Base-by-base conservation (phyloP, 805 yeast genomes). In the Hanseniaspora guilliermondii region DNA sequence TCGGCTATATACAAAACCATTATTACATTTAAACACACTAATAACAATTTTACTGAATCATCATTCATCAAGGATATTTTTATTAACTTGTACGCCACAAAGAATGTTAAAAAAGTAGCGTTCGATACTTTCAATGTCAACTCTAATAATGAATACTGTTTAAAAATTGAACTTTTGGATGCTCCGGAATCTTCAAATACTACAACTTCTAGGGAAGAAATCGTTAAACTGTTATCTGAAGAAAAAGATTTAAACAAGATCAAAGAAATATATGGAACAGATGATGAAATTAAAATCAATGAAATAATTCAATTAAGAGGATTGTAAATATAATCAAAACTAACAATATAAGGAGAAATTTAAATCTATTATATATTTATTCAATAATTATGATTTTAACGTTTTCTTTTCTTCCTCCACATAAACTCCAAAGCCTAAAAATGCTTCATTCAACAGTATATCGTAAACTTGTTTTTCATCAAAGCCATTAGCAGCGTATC, bases 401-500 rank as follows among this genome's bases (percentile, higher is more conserved):
- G 52, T 45, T 37, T 47, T 56, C 61, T 76, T 74, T 59, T 84
- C 89, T 41, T 70, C 74, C 39, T 79, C 83, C 27, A 93, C 76
- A 56, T 83, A 76, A 65, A 96, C 88, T 16, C 87, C 89, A 57
- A 93, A 71, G 0, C 97, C 97, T 70, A 82, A 78, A 61, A 89
- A 91, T 6, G 97, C 97, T 60, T 85, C 93, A 56, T 85, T 84
- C 52, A 93, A 70, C 4, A 91, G 82, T 59, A 91, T 77, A 59
- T 80, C 79, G 63, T 83, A 86, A 19, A 85, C 88, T 33, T 70
- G 72, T 49, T 79, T 77, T 30, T 85, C 72, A 57, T 81, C 76
- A 76, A 88, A 88, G 1, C 98, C 98, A 14, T 93, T 82, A 3
- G 96, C 97, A 60, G 76, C 74, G 62, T 76, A 87, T 58, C 82